A percentile compares a stretch with the other conserved stretches of the same genome.
Evolutionary conservation across 352 stramenopile genomes (phyloP).

Genomic region (Hyaloperonospora arabidopsidis): DNA sequence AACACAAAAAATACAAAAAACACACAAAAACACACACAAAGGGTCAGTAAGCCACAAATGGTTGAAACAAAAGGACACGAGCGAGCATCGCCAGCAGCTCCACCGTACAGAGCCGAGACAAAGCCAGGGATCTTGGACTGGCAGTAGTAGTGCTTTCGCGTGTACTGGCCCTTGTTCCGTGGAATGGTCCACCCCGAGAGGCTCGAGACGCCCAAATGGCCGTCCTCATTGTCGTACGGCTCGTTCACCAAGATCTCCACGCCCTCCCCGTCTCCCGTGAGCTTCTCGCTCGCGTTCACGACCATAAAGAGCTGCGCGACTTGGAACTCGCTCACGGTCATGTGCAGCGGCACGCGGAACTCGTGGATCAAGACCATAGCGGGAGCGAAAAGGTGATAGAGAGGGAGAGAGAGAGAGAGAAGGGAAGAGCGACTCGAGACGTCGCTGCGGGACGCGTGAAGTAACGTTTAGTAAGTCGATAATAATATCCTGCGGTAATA

Average conservation of each 20-base stretch:
- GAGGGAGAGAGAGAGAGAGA: too few species aligned
- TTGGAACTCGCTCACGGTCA: constrained; percentile 83
- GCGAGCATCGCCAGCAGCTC: not conserved
- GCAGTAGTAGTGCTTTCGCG: constrained; percentile 85
- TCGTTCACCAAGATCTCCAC: constrained; percentile 86
- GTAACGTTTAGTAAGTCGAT: too few species aligned
- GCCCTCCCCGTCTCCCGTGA: constrained; percentile 75
- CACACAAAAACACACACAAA: not conserved
- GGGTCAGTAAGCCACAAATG: too few species aligned
- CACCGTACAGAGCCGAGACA: constrained; percentile 65
- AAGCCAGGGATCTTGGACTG: constrained; percentile 79
- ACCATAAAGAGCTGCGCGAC: constrained; percentile 85
- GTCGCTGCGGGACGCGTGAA: too few species aligned
- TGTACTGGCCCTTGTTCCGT: constrained; percentile 80
- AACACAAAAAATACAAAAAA: too few species aligned
- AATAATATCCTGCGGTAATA: too few species aligned
- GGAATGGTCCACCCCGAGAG: constrained; percentile 72
- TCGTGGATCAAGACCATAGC: constrained; percentile 79
- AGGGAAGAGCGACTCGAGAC: too few species aligned
- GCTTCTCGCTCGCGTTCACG: constrained; percentile 77
- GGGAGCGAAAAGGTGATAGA: not conserved
- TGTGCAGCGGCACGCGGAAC: constrained; percentile 82
- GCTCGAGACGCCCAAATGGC: constrained; percentile 60
- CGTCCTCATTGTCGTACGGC: constrained; percentile 79
- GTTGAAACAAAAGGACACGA: too few species aligned